Conservation (phyloP, 2,329 filamentous ascomycete species). For the Sclerotinia borealis region DNA sequence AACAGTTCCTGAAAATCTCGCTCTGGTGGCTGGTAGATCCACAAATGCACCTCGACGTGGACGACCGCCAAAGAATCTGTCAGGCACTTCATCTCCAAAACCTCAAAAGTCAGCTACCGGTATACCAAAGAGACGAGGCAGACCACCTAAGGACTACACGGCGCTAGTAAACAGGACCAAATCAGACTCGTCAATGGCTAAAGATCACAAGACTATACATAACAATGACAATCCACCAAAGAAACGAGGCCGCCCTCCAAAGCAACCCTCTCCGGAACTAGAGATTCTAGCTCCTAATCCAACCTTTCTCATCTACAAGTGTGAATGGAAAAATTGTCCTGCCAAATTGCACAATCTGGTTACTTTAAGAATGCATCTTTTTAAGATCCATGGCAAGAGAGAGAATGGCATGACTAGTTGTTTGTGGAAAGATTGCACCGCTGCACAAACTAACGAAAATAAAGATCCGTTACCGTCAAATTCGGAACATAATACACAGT, state of each 20-base stretch:
- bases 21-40: background rate
- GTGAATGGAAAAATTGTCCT: slow-evolving; percentile 53
- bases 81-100: background rate
- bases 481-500: slow-evolving; percentile 10
- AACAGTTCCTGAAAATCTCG: background rate
- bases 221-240: slow-evolving; percentile 8
- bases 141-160: slow-evolving; percentile 1
- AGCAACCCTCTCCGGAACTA: background rate
- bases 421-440: slow-evolving; percentile 39
- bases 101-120: background rate
- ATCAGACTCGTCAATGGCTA: background rate
- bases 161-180: background rate
- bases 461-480: background rate
- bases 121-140: slow-evolving; percentile 1
- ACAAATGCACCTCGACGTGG: background rate
- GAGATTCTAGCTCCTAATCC: slow-evolving; percentile 30
- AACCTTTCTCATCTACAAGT: slow-evolving; percentile 47
- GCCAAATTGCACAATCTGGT: slow-evolving; percentile 58
- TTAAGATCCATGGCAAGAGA: slow-evolving; percentile 40
- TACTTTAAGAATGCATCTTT: slow-evolving; percentile 50
- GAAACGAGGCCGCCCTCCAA: slow-evolving; percentile 18
- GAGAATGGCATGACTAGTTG: slow-evolving; percentile 29
- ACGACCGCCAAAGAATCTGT: slow-evolving; percentile 2
- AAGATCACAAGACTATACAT: background rate
- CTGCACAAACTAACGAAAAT: slow-evolving; percentile 15